Evolutionary conservation across 768 basidiomycete genomes (phyloP).

Genomic region (Gymnopilus junonius): DNA sequence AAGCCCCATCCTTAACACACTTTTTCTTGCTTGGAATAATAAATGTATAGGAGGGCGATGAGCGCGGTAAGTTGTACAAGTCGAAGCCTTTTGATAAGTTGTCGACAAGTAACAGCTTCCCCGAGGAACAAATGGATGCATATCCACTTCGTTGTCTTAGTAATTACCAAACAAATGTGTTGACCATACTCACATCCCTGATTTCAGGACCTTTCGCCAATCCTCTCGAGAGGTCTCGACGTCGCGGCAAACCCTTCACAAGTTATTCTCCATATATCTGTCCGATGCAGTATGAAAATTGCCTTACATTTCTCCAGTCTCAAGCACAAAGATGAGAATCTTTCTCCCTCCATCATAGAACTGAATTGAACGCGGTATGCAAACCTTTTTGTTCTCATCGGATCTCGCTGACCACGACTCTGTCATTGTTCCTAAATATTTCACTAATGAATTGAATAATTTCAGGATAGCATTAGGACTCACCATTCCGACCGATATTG

Average conservation of each 20-base stretch:
- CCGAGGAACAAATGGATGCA: neutral
- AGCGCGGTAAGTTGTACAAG: conserved; percentile 9
- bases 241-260: conserved; percentile 13
- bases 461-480: neutral
- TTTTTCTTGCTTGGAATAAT: neutral
- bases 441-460: neutral
- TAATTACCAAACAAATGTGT: neutral
- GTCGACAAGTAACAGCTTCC: conserved; percentile 12
- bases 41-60: conserved; percentile 8
- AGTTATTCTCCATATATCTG: neutral
- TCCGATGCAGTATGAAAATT: neutral
- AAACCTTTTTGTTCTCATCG: conserved; percentile 1
- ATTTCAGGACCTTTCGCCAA: conserved; percentile 16
- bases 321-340: conserved; percentile 9
- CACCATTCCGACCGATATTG: conserved; percentile 8
- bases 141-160: neutral
- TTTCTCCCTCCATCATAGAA: conserved; percentile 8
- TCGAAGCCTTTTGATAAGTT: conserved; percentile 15
- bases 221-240: conserved; percentile 10
- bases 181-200: conserved; percentile 7
- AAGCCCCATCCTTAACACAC: conserved; percentile 9
- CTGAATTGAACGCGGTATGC: conserved; percentile 8
- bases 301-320: conserved; percentile 14
- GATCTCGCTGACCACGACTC: neutral
- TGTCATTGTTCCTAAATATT: conserved; percentile 7